phyloP scores from a whole-genome alignment of 306 rosid genomes.

The Pyrus communis region DNA sequence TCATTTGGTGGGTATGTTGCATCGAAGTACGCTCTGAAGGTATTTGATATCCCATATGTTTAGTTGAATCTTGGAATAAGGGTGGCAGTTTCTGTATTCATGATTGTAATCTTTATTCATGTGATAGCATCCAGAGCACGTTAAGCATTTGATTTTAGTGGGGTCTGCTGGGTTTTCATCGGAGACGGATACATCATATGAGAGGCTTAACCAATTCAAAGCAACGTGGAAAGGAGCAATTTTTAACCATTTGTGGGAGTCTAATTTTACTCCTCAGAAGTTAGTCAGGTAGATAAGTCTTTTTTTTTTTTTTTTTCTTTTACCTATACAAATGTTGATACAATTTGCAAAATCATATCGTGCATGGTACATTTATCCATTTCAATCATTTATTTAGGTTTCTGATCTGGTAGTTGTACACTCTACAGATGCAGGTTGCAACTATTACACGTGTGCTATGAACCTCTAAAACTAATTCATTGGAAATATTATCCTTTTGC shows the following conservation, averaged over 20 bases:
- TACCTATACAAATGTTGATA: background rate
- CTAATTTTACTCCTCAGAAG: constrained; percentile 86
- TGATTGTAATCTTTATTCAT: constrained; percentile 23
- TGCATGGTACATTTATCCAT: background rate
- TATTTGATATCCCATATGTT: constrained; percentile 24
- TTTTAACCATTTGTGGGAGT: constrained; percentile 84
- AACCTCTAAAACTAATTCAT: background rate
- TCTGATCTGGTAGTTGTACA: background rate
- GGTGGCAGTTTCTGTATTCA: constrained; percentile 4
- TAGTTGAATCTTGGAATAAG: background rate
- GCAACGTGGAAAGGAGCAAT: constrained; percentile 89
- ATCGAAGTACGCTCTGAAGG: constrained; percentile 89
- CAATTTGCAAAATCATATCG: background rate
- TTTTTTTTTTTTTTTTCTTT: background rate
- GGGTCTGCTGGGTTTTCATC: constrained; percentile 80
- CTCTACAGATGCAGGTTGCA: background rate
- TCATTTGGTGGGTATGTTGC: constrained; percentile 98
- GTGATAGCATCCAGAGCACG: constrained; percentile 85
- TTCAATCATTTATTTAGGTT: background rate
- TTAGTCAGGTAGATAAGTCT: constrained; percentile 47
- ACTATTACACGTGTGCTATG: background rate
- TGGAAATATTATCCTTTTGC: background rate
- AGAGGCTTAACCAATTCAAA: constrained; percentile 58
- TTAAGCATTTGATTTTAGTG: constrained; percentile 79
- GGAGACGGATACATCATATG: constrained; percentile 44